phyloP scores from a whole-genome alignment of 805 yeast species.

The Wickerhamiella sorbophila region DNA sequence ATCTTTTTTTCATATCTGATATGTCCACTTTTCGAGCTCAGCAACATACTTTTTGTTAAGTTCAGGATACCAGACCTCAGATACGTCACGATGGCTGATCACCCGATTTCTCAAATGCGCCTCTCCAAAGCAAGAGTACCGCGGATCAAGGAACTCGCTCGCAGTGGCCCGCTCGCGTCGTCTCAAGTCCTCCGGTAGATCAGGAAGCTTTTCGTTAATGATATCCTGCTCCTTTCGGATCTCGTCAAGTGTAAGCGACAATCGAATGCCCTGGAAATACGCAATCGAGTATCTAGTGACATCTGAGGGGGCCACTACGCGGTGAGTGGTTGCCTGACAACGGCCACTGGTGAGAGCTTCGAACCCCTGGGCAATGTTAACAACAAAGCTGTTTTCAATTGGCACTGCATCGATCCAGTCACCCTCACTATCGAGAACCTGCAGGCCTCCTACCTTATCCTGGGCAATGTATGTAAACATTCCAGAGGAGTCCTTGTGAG shows the following conservation, averaged over 20 bases:
- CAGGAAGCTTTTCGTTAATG: constrained; percentile 20
- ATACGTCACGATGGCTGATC: constrained; percentile 30
- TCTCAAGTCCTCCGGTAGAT: constrained; percentile 16
- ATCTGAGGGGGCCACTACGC: constrained; percentile 23
- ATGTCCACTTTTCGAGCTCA: constrained; percentile 9
- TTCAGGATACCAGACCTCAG: constrained; percentile 29
- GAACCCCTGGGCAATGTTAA: constrained; percentile 46
- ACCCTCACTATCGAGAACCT: constrained; percentile 42
- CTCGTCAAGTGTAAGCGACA: constrained; percentile 21
- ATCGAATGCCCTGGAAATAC: constrained; percentile 31
- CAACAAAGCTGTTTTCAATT: constrained; percentile 35
- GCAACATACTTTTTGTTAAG: constrained; percentile 17
- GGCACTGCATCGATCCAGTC: constrained; percentile 44
- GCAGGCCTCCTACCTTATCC: constrained; percentile 38
- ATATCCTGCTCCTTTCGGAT: constrained; percentile 17
- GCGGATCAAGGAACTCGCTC: constrained; percentile 22
- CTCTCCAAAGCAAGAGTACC: constrained; percentile 26
- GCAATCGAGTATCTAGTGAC: constrained; percentile 28
- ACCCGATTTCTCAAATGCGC: constrained; percentile 31
- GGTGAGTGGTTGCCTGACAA: constrained; percentile 46
- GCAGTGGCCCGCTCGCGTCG: constrained; percentile 21
- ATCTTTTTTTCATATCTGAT: no score
- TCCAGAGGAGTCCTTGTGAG: constrained; percentile 50
- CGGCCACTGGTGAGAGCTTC: constrained; percentile 46
- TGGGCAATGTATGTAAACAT: constrained; percentile 47